Conservation (phyloP, 768 basidiomycete species). For the Leccinum imitatum region DNA sequence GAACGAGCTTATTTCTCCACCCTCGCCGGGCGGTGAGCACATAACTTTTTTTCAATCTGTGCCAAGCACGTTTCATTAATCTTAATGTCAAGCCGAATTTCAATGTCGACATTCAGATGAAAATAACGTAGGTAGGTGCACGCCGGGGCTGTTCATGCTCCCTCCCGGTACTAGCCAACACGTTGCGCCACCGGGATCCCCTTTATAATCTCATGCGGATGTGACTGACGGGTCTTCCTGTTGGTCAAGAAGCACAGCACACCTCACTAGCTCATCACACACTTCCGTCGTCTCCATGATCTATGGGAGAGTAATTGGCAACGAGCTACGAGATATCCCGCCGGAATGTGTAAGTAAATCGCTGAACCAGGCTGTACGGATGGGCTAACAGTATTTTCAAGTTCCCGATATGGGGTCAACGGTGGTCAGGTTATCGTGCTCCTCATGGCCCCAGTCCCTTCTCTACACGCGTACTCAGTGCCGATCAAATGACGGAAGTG, state of each 20-base stretch:
- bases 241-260: slow-evolving; percentile 19
- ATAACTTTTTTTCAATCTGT: slow-evolving; percentile 8
- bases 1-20: slow-evolving; percentile 10
- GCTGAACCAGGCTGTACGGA: neutral
- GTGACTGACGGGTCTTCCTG: slow-evolving; percentile 14
- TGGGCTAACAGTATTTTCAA: slow-evolving; percentile 16
- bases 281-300: slow-evolving; percentile 20
- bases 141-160: slow-evolving; percentile 27
- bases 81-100: slow-evolving; percentile 19
- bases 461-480: slow-evolving; percentile 20
- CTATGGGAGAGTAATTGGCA: slow-evolving; percentile 31
- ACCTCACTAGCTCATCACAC: slow-evolving; percentile 15
- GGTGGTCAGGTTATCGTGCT: slow-evolving; percentile 25
- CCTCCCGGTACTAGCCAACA: slow-evolving; percentile 17
- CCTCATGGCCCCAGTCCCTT: slow-evolving; percentile 30
- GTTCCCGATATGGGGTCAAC: slow-evolving; percentile 35
- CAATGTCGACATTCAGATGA: slow-evolving; percentile 13
- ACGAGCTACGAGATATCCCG: slow-evolving; percentile 31
- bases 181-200: slow-evolving; percentile 20
- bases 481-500: slow-evolving; percentile 23
- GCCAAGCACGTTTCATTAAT: slow-evolving; percentile 29
- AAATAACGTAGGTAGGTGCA: slow-evolving; percentile 19
- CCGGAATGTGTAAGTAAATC: slow-evolving; percentile 27
- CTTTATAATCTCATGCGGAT: slow-evolving; percentile 28
- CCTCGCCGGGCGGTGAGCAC: slow-evolving; percentile 17